phyloP scores from a whole-genome alignment of 129 eudicot species.

The Helichrysum umbraculigerum region DNA sequence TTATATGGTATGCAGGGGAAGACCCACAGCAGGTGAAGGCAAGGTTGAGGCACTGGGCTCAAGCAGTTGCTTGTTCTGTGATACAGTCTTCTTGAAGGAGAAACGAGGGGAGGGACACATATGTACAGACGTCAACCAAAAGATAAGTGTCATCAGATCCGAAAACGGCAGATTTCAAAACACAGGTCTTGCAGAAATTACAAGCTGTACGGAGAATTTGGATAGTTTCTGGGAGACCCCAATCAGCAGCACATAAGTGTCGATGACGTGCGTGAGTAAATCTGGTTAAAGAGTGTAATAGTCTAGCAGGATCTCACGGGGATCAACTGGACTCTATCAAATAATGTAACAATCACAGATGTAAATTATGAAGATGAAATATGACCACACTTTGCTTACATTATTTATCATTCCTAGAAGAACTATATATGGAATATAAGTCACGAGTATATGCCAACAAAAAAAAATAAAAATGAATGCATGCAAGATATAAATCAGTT shows the following conservation, averaged over 20 bases:
- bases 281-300: background rate
- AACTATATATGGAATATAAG: background rate
- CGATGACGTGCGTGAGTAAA: constrained; percentile 9
- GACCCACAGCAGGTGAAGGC: constrained; percentile 42
- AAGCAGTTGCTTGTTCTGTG: constrained; percentile 50
- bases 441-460: background rate
- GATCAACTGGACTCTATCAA: constrained; percentile 5
- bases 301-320: constrained; percentile 11
- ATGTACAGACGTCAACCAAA: constrained; percentile 17
- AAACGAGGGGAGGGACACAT: constrained; percentile 20
- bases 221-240: background rate
- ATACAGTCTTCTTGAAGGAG: constrained; percentile 37
- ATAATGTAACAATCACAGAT: background rate
- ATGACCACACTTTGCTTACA: background rate
- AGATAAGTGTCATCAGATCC: background rate
- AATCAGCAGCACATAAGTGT: background rate
- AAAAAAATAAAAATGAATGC: background rate
- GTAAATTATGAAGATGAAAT: background rate
- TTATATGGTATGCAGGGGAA: constrained; percentile 35
- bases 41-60: constrained; percentile 49
- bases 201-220: background rate
- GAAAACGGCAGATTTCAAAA: background rate
- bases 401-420: background rate
- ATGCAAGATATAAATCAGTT: background rate
- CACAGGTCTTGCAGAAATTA: background rate